These are phyloP conservation scores for Fusarium sarcochroum DNA, from an alignment of 2,329 filamentous ascomycete genomes.

Conservation along the genomic window DNA sequence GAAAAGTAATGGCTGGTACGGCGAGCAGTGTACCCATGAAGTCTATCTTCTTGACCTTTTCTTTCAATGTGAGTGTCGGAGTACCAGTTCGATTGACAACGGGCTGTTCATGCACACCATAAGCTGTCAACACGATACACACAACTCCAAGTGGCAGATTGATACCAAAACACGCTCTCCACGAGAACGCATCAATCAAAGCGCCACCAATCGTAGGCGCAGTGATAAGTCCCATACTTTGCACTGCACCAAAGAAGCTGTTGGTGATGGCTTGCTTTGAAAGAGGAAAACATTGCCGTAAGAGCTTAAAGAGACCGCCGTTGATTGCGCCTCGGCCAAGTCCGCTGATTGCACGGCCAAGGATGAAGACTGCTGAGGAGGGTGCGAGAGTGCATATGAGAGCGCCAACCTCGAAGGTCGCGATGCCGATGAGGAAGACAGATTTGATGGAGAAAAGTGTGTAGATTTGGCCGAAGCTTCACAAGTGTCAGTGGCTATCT, in stretches of 20 bases:
- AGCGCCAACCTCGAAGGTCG: slow-evolving; percentile 52
- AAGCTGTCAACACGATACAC: slow-evolving; percentile 35
- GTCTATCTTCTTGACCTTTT: slow-evolving; percentile 39
- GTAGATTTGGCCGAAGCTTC: slow-evolving; percentile 51
- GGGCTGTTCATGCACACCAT: slow-evolving; percentile 39
- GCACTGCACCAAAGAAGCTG: slow-evolving; percentile 38
- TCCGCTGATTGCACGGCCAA: slow-evolving; percentile 56
- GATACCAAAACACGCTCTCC: slow-evolving; percentile 47
- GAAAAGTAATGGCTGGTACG: slow-evolving; percentile 35
- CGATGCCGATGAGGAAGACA: slow-evolving; percentile 48
- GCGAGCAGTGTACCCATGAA: slow-evolving; percentile 29
- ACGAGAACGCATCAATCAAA: slow-evolving; percentile 38
- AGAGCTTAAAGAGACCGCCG: slow-evolving; percentile 44
- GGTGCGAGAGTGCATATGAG: slow-evolving; percentile 55
- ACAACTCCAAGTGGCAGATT: slow-evolving; percentile 37
- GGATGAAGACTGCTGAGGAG: slow-evolving; percentile 53
- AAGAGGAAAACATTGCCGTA: slow-evolving; percentile 43
- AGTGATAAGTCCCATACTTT: slow-evolving; percentile 39
- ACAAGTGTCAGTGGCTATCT: neutral
- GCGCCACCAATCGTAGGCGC: slow-evolving; percentile 42
- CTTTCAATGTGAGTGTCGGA: slow-evolving; percentile 9
- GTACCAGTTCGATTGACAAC: neutral
- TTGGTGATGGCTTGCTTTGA: slow-evolving; percentile 37
- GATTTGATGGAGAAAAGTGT: slow-evolving; percentile 49
- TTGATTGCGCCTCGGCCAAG: slow-evolving; percentile 50